A percentile compares a stretch with the other conserved stretches of the same genome.
These are phyloP conservation scores for Nitzschia sp. DNA, from an alignment of 108 stramenopile species.

Conservation along the genomic window DNA sequence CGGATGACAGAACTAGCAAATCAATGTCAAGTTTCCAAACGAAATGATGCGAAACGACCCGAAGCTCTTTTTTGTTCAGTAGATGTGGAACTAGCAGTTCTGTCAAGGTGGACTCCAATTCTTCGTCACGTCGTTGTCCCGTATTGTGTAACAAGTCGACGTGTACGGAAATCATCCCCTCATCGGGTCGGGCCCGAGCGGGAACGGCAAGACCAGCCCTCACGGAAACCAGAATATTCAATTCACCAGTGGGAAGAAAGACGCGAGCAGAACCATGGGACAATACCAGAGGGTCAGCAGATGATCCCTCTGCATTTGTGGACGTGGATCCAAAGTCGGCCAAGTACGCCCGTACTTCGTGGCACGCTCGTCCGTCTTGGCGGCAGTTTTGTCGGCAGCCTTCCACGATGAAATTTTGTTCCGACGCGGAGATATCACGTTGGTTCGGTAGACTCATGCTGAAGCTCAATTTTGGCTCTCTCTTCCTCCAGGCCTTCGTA, in stretches of 20 bases:
- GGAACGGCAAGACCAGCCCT: constrained; percentile 73
- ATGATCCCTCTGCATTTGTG: background rate
- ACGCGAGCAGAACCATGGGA: constrained; percentile 75
- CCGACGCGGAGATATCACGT: constrained; percentile 52
- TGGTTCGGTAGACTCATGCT: background rate
- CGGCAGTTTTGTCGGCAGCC: constrained; percentile 67
- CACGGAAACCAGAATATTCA: constrained; percentile 68
- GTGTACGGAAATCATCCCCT: constrained; percentile 58
- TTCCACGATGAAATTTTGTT: constrained; percentile 67
- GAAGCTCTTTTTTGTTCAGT: constrained; percentile 47
- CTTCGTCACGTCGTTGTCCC: constrained; percentile 21
- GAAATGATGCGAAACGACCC: constrained; percentile 57
- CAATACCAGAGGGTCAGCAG: constrained; percentile 42
- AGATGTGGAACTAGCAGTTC: constrained; percentile 55
- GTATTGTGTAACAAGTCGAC: constrained; percentile 55
- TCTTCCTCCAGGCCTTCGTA: background rate
- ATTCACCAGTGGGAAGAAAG: constrained; percentile 58
- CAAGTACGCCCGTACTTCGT: constrained; percentile 54
- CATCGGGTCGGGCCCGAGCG: constrained; percentile 40
- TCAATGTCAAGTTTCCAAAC: constrained; percentile 72
- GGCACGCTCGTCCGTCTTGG: constrained; percentile 62
- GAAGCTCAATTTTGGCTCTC: background rate
- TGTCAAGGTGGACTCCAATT: constrained; percentile 51
- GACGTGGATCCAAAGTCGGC: constrained; percentile 11
- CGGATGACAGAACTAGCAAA: constrained; percentile 55